A percentile compares a stretch with the other conserved stretches of the same genome.
Evolutionary conservation across 805 yeast genomes (phyloP).

Genomic region (Saturnispora diversa): DNA sequence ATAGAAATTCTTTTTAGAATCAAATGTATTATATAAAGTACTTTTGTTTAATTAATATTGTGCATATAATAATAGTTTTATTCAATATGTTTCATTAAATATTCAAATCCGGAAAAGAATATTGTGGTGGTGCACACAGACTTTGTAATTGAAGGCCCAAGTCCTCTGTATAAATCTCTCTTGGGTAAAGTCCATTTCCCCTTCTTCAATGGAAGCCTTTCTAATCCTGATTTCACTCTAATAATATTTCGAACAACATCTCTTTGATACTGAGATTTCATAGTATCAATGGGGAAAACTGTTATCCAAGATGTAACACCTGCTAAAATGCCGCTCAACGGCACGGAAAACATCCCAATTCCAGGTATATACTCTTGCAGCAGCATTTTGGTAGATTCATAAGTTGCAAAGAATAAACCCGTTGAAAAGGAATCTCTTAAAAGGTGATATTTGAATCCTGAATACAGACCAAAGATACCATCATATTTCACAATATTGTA

Average conservation of each 20-base stretch:
- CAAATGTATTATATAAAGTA: no score
- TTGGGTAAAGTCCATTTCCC: conserved; percentile 34
- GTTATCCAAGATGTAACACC: conserved; percentile 70
- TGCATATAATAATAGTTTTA: no score
- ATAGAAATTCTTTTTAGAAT: not conserved
- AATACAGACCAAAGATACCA: conserved; percentile 59
- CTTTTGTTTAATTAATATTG: no score
- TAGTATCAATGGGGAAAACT: conserved; percentile 75
- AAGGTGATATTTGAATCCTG: conserved; percentile 64
- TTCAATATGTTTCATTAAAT: conserved; percentile 48
- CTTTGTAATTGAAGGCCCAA: conserved; percentile 66
- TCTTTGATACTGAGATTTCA: conserved; percentile 66
- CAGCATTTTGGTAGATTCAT: conserved; percentile 56
- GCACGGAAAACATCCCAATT: conserved; percentile 38
- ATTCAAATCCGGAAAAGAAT: conserved; percentile 67
- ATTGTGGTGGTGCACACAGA: conserved; percentile 68
- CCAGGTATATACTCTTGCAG: conserved; percentile 30
- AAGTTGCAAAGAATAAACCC: conserved; percentile 65
- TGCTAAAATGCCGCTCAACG: conserved; percentile 70
- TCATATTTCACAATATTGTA: conserved; percentile 47
- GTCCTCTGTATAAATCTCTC: conserved; percentile 60
- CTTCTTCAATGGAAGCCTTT: conserved; percentile 31
- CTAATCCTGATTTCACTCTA: conserved; percentile 39
- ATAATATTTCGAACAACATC: conserved; percentile 66
- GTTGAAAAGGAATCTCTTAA: conserved; percentile 63